phyloP scores from a whole-genome alignment of 106 monocot species.

The Dendrobium nobile region DNA sequence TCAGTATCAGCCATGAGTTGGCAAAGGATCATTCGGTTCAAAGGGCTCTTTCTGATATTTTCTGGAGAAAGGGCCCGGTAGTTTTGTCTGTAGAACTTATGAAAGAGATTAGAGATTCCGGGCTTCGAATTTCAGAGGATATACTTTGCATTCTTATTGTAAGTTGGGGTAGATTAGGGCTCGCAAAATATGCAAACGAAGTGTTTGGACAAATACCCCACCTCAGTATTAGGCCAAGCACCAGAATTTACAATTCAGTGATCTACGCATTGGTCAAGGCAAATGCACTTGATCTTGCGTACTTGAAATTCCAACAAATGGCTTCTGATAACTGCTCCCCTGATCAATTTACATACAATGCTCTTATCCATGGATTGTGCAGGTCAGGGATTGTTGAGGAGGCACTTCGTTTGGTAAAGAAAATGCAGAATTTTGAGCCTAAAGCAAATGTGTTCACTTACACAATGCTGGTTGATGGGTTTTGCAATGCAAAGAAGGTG shows the following conservation, averaged over 20 bases:
- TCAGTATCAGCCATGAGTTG: conserved; percentile 27
- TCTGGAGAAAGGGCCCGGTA: conserved; percentile 65
- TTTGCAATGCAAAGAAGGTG: conserved; percentile 71
- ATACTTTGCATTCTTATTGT: conserved; percentile 53
- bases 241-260: conserved; percentile 62
- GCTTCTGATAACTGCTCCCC: conserved; percentile 64
- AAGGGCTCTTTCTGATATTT: conserved; percentile 33
- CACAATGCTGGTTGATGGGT: conserved; percentile 85
- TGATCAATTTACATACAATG: conserved; percentile 87
- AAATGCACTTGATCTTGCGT: conserved; percentile 70
- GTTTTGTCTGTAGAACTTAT: conserved; percentile 48
- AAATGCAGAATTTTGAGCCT: conserved; percentile 58
- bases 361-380: conserved; percentile 84
- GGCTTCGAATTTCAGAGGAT: conserved; percentile 55
- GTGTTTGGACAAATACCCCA: conserved; percentile 63
- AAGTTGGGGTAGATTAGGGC: conserved; percentile 84
- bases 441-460: conserved; percentile 76
- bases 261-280: conserved; percentile 76
- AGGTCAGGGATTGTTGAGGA: conserved; percentile 75
- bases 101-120: conserved; percentile 38
- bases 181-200: conserved; percentile 63
- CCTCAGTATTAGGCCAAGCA: conserved; percentile 57
- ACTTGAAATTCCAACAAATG: conserved; percentile 94
- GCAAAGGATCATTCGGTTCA: conserved; percentile 36
- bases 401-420: conserved; percentile 59